These are phyloP conservation scores for Leccinum huronense DNA, from an alignment of 1,284 basidiomycete species.

Conservation along the genomic window DNA sequence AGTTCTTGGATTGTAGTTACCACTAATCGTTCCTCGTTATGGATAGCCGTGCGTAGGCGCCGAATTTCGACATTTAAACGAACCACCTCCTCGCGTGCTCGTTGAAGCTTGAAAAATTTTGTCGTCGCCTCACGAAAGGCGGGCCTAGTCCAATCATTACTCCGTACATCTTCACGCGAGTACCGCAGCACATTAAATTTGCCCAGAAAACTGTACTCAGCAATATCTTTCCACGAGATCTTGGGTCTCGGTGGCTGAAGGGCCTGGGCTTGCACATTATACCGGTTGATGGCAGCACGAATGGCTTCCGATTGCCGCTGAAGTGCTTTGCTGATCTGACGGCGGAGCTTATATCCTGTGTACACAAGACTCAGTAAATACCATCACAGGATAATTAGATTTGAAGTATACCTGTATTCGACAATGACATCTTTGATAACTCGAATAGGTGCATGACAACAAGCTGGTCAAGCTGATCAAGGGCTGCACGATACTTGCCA, in stretches of 20 bases:
- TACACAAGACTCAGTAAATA: too few species aligned
- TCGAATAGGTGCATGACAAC: not conserved
- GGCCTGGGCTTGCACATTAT: slow-evolving; percentile 2
- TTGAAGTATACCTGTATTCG: not conserved
- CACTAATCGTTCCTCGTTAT: not conserved
- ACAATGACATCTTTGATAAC: not conserved
- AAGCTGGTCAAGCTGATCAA: not conserved
- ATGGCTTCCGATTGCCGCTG: not conserved
- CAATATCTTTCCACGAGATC: slow-evolving; percentile 9
- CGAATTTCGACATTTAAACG: slow-evolving; percentile 1
- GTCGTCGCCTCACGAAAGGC: not conserved
- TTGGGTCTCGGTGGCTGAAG: not conserved
- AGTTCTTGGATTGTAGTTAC: not conserved
- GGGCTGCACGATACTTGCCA: not conserved
- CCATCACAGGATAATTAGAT: too few species aligned
- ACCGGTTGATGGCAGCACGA: not conserved
- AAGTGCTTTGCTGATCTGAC: not conserved
- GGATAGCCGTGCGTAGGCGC: not conserved
- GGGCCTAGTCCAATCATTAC: not conserved
- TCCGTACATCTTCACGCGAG: not conserved
- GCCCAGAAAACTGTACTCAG: slow-evolving; percentile 1
- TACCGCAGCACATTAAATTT: slow-evolving; percentile 4
- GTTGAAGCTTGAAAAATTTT: slow-evolving; percentile 4
- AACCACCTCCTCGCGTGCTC: not conserved
- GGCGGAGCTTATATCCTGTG: not conserved